Evolutionary conservation across 768 basidiomycete species (phyloP).

Genomic region (Hypholoma fasciculare): DNA sequence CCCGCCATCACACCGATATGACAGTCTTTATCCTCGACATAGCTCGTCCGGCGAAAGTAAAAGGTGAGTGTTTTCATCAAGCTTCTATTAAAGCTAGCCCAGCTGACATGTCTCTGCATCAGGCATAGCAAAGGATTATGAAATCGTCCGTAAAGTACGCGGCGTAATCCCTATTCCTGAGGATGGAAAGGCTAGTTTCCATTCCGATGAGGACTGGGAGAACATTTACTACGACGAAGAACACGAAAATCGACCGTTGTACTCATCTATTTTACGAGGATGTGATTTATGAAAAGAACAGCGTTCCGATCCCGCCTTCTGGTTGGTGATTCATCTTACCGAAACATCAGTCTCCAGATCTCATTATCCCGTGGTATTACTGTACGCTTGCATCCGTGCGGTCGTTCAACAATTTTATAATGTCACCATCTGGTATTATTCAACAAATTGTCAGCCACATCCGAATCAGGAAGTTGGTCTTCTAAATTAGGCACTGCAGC

Average conservation of each 20-base stretch:
- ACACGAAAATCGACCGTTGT: conserved; percentile 9
- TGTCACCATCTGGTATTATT: too few relatives aligned
- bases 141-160: background rate
- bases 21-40: background rate
- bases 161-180: background rate
- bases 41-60: background rate
- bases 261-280: conserved; percentile 20
- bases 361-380: too few relatives aligned
- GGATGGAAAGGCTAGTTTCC: background rate
- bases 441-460: too few relatives aligned
- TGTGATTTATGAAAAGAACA: background rate
- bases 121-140: background rate
- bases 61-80: background rate
- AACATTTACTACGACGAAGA: conserved; percentile 22
- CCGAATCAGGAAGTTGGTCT: too few relatives aligned
- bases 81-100: background rate
- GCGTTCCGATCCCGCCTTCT: too few relatives aligned
- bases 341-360: too few relatives aligned
- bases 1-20: background rate
- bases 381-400: too few relatives aligned
- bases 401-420: too few relatives aligned
- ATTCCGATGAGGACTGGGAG: conserved; percentile 20
- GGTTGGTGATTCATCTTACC: too few relatives aligned
- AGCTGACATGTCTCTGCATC: background rate
- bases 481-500: too few relatives aligned